A percentile compares a stretch with the other conserved stretches of the same genome.
These are phyloP conservation scores for Ophiocordyceps unilateralis DNA, from an alignment of 2,329 filamentous ascomycete species.

Conservation along the genomic window DNA sequence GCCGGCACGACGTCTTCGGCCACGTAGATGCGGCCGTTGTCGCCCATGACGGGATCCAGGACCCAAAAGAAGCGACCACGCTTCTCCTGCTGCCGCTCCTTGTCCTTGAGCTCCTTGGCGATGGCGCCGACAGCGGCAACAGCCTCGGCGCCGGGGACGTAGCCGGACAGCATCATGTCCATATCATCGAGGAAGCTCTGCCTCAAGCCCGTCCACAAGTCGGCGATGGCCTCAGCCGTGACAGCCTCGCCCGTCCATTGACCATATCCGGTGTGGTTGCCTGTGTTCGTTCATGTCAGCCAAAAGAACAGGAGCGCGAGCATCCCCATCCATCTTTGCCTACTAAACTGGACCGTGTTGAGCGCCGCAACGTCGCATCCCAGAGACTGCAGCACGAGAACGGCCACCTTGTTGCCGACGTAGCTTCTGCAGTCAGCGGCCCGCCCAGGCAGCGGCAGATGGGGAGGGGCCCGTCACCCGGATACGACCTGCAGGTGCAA, in stretches of 20 bases:
- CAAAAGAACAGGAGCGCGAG: constrained; percentile 2
- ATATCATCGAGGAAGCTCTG: constrained; percentile 77
- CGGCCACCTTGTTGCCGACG: constrained; percentile 95
- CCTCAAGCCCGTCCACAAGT: constrained; percentile 70
- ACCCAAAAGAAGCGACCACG: constrained; percentile 90
- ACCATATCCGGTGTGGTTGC: constrained; percentile 87
- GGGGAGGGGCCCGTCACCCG: constrained; percentile 15
- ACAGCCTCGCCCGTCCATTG: constrained; percentile 76
- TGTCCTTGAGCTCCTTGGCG: constrained; percentile 59
- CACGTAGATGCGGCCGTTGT: constrained; percentile 84
- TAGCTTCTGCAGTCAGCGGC: constrained; percentile 40
- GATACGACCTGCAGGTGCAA: constrained; percentile 21
- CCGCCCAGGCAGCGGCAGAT: neutral
- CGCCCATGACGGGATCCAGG: constrained; percentile 95
- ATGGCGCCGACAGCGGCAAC: constrained; percentile 76
- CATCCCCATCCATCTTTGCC: constrained; percentile 11
- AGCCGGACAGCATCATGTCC: constrained; percentile 87
- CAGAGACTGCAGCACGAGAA: constrained; percentile 82
- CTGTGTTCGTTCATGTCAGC: constrained; percentile 26
- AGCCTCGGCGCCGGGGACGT: constrained; percentile 73
- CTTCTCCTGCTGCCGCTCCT: constrained; percentile 35
- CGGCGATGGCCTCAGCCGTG: constrained; percentile 63
- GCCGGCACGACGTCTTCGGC: constrained; percentile 80
- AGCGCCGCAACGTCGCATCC: constrained; percentile 88
- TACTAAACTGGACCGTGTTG: constrained; percentile 97